These are phyloP conservation scores for Pleurostoma richardsiae DNA, from an alignment of 2,329 filamentous ascomycete species.

Conservation along the genomic window DNA sequence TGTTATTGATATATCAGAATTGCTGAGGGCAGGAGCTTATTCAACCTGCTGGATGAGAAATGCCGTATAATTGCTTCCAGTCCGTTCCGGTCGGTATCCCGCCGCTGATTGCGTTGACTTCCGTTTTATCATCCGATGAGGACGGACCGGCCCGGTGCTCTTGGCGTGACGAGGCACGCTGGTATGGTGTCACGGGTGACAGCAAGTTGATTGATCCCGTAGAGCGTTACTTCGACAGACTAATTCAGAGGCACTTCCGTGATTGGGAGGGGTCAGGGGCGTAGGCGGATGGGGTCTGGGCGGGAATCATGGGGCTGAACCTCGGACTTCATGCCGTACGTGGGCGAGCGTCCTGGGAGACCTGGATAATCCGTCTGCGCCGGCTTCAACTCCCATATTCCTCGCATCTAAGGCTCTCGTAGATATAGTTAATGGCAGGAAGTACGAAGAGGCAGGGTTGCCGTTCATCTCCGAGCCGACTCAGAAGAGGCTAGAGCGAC, in stretches of 20 bases:
- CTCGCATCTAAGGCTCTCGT: too few species aligned
- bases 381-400: too few species aligned
- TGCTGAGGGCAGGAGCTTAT: too few species aligned
- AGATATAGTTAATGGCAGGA: not conserved
- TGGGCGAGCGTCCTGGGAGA: slow-evolving; percentile 1
- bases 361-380: too few species aligned
- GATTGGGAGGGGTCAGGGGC: slow-evolving; percentile 42
- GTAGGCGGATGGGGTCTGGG: slow-evolving; percentile 24
- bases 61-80: too few species aligned
- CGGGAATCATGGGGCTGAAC: slow-evolving; percentile 15
- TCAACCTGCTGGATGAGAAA: too few species aligned
- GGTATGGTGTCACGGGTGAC: slow-evolving; percentile 41
- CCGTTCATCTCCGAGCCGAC: slow-evolving; percentile 3
- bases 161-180: slow-evolving; percentile 24
- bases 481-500: not conserved
- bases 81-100: too few species aligned
- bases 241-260: slow-evolving; percentile 40
- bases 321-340: slow-evolving; percentile 3
- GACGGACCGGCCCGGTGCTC: too few species aligned
- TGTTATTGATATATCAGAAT: too few species aligned
- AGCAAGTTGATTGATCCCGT: slow-evolving; percentile 34
- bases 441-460: slow-evolving; percentile 2
- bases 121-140: too few species aligned
- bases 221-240: slow-evolving; percentile 36
- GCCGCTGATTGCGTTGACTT: too few species aligned